phyloP scores from a whole-genome alignment of 129 eudicot genomes.

The Helichrysum umbraculigerum region DNA sequence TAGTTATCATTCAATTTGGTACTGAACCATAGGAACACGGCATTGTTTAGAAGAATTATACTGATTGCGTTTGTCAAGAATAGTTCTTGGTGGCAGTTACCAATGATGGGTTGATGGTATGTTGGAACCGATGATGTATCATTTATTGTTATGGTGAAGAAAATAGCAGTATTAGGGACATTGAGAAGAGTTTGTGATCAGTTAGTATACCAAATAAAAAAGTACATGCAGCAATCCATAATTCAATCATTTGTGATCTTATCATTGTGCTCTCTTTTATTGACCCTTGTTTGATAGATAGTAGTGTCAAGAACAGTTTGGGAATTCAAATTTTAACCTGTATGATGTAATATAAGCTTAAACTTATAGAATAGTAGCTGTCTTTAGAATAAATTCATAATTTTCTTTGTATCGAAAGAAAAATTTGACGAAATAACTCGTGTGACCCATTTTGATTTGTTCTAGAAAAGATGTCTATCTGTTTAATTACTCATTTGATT shows the following conservation, averaged over 20 bases:
- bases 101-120: neutral
- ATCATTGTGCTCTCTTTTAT: neutral
- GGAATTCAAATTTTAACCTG: neutral
- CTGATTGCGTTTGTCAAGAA: neutral
- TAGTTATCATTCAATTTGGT: no score
- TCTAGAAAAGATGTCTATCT: neutral
- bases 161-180: neutral
- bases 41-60: no score
- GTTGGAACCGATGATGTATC: neutral
- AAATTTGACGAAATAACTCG: neutral
- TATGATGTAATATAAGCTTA: neutral
- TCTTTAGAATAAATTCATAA: neutral
- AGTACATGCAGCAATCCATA: neutral
- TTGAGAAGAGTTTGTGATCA: neutral
- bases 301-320: neutral
- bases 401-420: neutral
- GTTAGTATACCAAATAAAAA: neutral
- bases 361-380: neutral
- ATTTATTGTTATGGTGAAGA: neutral
- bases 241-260: neutral
- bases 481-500: constrained; percentile 5
- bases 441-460: neutral
- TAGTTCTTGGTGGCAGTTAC: neutral
- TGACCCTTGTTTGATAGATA: neutral
- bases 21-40: no score